Conservation (phyloP, 441 rosid genomes). For the Jatropha multifida region DNA sequence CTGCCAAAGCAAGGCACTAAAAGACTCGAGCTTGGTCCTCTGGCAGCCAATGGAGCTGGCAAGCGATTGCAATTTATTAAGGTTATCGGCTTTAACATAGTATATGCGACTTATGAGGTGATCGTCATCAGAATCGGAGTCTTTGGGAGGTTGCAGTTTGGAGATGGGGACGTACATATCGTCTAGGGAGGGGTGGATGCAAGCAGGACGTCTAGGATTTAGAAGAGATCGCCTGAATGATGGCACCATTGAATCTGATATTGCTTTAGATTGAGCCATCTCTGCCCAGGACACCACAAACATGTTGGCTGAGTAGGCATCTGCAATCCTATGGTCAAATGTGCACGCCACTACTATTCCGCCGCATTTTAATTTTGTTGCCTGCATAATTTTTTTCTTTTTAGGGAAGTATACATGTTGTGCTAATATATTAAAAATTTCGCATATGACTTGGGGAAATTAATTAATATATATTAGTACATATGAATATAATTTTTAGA, state of each 20-base stretch:
- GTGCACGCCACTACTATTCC: conserved; percentile 68
- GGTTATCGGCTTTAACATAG: conserved; percentile 39
- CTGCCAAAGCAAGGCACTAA: conserved; percentile 79
- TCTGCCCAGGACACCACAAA: conserved; percentile 76
- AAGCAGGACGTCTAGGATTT: conserved; percentile 56
- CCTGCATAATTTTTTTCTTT: too few species aligned
- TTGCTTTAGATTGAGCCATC: conserved; percentile 39
- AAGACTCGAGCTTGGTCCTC: conserved; percentile 60
- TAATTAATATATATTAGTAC: too few species aligned
- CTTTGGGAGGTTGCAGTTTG: conserved; percentile 41
- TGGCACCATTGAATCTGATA: conserved; percentile 38
- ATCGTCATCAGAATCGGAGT: conserved; percentile 13
- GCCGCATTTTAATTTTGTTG: conserved; percentile 53
- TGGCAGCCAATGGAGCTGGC: conserved; percentile 35
- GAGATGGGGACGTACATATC: conserved; percentile 53
- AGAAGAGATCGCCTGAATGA: conserved; percentile 66
- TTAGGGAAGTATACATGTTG: too few species aligned
- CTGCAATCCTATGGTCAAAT: conserved; percentile 85
- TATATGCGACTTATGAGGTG: conserved; percentile 60
- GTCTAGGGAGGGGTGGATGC: conserved; percentile 39
- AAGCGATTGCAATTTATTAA: conserved; percentile 50
- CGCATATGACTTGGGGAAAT: too few species aligned
- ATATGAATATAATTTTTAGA: too few species aligned
- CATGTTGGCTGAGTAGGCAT: conserved; percentile 75
- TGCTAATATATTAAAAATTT: too few species aligned